Evolutionary conservation across 495 filamentous ascomycete species (phyloP).

Genomic region (Copromyces sp.): DNA sequence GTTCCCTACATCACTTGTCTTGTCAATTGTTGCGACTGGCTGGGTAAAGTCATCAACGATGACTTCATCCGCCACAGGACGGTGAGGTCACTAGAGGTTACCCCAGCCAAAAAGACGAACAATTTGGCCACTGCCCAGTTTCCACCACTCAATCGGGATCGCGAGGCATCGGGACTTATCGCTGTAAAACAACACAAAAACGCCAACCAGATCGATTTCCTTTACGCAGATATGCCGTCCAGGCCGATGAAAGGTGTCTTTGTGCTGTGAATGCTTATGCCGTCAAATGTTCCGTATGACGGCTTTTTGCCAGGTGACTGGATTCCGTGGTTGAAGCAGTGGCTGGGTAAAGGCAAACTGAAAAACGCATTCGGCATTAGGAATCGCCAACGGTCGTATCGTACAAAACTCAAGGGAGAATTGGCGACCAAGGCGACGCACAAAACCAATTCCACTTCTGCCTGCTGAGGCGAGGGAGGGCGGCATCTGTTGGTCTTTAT

Average conservation of each 20-base stretch:
- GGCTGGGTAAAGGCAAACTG: neutral
- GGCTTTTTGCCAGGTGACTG: neutral
- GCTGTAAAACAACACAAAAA: neutral
- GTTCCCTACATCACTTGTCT: neutral
- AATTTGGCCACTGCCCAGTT: neutral
- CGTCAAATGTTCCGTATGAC: neutral
- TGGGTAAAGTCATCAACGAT: neutral
- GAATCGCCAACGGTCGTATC: neutral
- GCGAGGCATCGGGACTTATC: neutral
- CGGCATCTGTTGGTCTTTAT: neutral
- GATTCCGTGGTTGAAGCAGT: neutral
- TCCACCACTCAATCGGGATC: neutral
- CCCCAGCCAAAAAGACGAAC: neutral
- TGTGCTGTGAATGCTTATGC: neutral
- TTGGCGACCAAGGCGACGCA: neutral
- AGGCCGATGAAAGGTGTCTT: neutral
- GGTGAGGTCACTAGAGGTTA: neutral
- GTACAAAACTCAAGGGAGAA: neutral
- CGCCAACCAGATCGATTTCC: neutral
- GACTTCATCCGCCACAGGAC: neutral
- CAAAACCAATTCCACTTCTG: neutral
- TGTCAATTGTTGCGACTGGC: neutral
- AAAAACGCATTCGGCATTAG: neutral
- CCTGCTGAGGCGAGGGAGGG: neutral
- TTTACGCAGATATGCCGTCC: neutral